phyloP scores from a whole-genome alignment of 2,329 filamentous ascomycete species.

The Microdochium paspali region DNA sequence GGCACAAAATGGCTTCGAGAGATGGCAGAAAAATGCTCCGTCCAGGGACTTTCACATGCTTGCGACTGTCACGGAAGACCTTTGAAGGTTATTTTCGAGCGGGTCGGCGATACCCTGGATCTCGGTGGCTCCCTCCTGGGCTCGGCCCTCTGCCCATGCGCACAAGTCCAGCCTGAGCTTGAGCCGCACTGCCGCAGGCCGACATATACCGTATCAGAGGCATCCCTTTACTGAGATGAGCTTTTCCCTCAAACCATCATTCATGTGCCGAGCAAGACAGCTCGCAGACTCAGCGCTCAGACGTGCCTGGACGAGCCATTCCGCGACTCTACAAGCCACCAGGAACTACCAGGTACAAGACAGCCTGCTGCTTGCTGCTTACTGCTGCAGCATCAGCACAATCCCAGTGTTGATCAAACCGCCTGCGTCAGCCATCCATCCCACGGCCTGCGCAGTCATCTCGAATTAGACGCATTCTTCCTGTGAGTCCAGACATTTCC shows the following conservation, averaged over 20 bases:
- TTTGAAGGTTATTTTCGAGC: not conserved
- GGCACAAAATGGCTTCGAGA: too few relatives aligned
- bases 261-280: too few relatives aligned
- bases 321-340: too few relatives aligned
- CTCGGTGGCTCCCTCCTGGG: not conserved
- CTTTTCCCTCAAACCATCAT: too few relatives aligned
- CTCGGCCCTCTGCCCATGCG: not conserved
- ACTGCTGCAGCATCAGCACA: not conserved
- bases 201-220: not conserved
- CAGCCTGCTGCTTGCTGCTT: too few relatives aligned
- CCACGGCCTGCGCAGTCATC: not conserved
- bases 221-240: too few relatives aligned
- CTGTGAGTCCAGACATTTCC: too few relatives aligned
- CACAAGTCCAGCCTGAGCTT: not conserved
- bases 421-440: not conserved
- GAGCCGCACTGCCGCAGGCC: not conserved
- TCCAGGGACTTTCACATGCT: conserved; percentile 1
- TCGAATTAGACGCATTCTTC: too few relatives aligned
- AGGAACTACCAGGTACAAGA: too few relatives aligned
- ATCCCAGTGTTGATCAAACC: not conserved
- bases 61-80: not conserved
- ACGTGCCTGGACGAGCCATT: too few relatives aligned
- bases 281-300: too few relatives aligned
- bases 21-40: too few relatives aligned
- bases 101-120: not conserved